Evolutionary conservation across 805 yeast genomes (phyloP), one percentile per base, ranked within the genome.

Genomic region (Myxozyma udenii): DNA sequence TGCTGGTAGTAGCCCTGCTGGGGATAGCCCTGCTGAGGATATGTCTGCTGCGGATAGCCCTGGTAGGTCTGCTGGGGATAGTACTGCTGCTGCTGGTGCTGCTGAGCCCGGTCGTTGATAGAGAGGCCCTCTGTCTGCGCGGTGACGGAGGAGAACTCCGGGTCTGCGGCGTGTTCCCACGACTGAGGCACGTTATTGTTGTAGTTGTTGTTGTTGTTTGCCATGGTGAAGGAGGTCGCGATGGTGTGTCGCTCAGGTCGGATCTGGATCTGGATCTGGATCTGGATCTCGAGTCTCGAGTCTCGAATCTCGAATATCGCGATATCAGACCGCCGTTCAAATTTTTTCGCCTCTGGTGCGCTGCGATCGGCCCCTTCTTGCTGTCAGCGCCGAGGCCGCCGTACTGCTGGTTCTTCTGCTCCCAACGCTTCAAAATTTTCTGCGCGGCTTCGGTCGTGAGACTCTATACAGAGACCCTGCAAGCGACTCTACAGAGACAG

Each of bases 111-210:
- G 36, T 11, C 33, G 14, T 28, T 14, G 33, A 28, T 6, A 33
- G 33, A 32, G 40, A 51, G 11, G 32, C 40, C 38, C 41, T 24
- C 30, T 18, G 46, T 30, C 38, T 46, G 49, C 53, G 48, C 55
- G 18, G 53, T 45, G n/a, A 54, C 51, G 39, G 49, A 44, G 36
- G 45, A 24, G 48, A 48, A 42, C 43, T 56, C 60, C 33, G 9
- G 33, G 24, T 55, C 55, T 48, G 53, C 41, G 5, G 45, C 40
- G 46, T 56, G 59, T 36, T 56, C 59, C 60, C 59, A 55, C 28
- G 50, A 48, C 51, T 51, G 57, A 2, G 51, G 52, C 44, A 42
- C 53, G 35, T 52, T 47, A 7, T 14, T 19, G 23, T 46, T 49
- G 52, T 28, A n/a, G n/a, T n/a, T n/a, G n/a, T n/a, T n/a, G n/a